A percentile compares a stretch with the other conserved stretches of the same genome.
Evolutionary conservation across 1,284 basidiomycete genomes (phyloP).

Genomic region (Cryptococcus amylolentus): DNA sequence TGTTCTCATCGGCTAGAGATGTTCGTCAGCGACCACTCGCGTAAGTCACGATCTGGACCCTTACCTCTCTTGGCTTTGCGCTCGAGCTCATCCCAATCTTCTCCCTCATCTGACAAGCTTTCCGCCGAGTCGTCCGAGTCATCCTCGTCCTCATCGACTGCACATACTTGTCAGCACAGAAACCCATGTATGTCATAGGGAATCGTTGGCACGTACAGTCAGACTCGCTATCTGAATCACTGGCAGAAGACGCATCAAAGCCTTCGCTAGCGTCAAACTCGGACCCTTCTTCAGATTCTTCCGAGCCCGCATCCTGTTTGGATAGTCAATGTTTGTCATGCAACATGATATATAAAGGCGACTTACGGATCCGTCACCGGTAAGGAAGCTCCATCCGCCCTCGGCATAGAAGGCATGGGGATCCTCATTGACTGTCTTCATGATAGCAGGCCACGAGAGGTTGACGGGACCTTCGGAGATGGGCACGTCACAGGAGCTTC

Average conservation of each 20-base stretch:
- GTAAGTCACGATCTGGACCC: conserved; percentile 6
- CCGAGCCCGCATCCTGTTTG: conserved; percentile 59
- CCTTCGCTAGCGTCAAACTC: conserved; percentile 61
- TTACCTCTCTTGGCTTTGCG: conserved; percentile 78
- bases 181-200: conserved; percentile 48
- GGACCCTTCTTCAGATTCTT: conserved; percentile 69
- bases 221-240: conserved; percentile 56
- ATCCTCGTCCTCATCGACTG: conserved; percentile 66
- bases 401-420: conserved; percentile 94
- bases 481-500: conserved; percentile 90
- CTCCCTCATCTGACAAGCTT: conserved; percentile 56
- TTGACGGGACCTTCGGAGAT: conserved; percentile 96
- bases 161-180: conserved; percentile 36
- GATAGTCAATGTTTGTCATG: conserved; percentile 1
- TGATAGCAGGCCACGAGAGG: conserved; percentile 95
- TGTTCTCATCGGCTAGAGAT: too few relatives aligned
- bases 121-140: conserved; percentile 52
- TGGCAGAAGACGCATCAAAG: conserved; percentile 27
- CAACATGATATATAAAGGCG: conserved; percentile 1
- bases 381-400: conserved; percentile 91
- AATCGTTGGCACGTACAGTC: conserved; percentile 47
- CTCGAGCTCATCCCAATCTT: conserved; percentile 95
- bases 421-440: conserved; percentile 95
- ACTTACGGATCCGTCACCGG: conserved; percentile 64
- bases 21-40: not conserved